Evolutionary conservation across 139 green algal species (phyloP).

Genomic region (Chlorella sp.): DNA sequence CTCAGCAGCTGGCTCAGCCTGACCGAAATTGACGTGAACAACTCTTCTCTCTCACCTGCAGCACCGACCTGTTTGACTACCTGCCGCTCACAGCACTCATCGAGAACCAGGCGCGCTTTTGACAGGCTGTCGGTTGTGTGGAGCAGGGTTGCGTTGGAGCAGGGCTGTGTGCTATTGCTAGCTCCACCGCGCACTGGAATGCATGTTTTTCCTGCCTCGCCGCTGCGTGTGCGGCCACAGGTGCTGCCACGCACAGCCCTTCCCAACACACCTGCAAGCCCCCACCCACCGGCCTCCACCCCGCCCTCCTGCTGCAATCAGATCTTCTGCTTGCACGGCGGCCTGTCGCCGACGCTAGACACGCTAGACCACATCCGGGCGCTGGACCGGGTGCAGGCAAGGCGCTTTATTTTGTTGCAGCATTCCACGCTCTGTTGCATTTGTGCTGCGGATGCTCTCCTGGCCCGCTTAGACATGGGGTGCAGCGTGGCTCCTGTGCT

Average conservation of each 20-base stretch:
- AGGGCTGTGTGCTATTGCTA: no score
- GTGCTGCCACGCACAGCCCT: no score
- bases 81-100: constrained; percentile 96
- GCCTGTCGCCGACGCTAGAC: constrained; percentile 95
- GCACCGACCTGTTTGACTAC: constrained; percentile 97
- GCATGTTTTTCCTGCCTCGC: no score
- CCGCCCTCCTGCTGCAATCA: constrained; percentile 42
- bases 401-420: background rate
- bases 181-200: no score
- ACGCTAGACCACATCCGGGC: constrained; percentile 94
- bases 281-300: no score
- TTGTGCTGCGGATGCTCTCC: background rate
- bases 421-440: no score
- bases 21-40: no score
- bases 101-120: constrained; percentile 78
- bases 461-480: background rate
- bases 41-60: no score
- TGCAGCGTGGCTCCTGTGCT: background rate
- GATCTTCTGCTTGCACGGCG: constrained; percentile 98
- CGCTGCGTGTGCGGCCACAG: no score
- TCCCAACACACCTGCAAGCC: no score
- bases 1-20: no score
- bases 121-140: background rate
- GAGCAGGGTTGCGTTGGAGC: no score
- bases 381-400: constrained; percentile 28